Base-by-base conservation (phyloP, 2,329 filamentous ascomycete genomes). In the Talaromyces islandicus region DNA sequence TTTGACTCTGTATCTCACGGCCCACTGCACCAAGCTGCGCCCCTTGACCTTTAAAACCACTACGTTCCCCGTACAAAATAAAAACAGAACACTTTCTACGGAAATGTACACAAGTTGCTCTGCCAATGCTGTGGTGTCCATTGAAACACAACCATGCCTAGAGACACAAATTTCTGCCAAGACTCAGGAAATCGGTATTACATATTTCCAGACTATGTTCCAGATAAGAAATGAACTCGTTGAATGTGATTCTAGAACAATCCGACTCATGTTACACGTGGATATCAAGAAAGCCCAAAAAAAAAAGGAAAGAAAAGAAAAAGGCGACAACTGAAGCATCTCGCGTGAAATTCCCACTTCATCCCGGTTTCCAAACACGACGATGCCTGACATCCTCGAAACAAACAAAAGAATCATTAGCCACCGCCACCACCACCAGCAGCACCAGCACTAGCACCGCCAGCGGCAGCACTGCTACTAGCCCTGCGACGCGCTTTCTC, bases 401-500 rank as follows among this genome's bases (percentile, higher is more conserved):
- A n/a, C n/a, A n/a, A n/a, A n/a, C n/a, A n/a, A n/a, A n/a, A 46
- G 2, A 46, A 27, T 52, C 11, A 17, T 27, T 29, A n/a, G 4
- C 17, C 48, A 12, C 27, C 48, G 7, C 3, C 24, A n/a, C 48
- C 27, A 9, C 17, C 48, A 12, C 27, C 48, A 17, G 7, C 24
- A n/a, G 24, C 27, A 2, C 12, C 48, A 29, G 48, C 48, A 52
- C 48, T 17, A 52, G 48, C 48, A n/a, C 7, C 35, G 29, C 24
- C 50, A 10, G 24, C 57, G 2, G 35, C 50, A 46, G 50, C 48
- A 14, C 24, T 11, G 7, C 35, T 25, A 27, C 35, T 32, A 46
- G 57, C 9, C 30, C 55, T 57, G 11, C 59, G 50, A 35, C 56
- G 56, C 19, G 48, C 55, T 50, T 54, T 61, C 38, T 61, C 59